These are phyloP conservation scores for Epicoccum nigrum DNA, from an alignment of 2,329 filamentous ascomycete genomes.

Conservation along the genomic window DNA sequence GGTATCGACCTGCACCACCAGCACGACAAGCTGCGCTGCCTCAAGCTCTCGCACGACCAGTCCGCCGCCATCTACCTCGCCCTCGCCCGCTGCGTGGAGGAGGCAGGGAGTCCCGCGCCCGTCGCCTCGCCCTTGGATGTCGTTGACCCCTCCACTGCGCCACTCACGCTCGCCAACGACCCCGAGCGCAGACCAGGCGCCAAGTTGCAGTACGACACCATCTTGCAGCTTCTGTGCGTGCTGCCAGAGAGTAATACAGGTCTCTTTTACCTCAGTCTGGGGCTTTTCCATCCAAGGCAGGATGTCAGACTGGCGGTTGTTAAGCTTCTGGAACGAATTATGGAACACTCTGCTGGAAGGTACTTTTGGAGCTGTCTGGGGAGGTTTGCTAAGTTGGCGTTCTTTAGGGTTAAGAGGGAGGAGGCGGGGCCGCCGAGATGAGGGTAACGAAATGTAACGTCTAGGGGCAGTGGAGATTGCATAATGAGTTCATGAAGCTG, in stretches of 20 bases:
- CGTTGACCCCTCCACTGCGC: too few species aligned
- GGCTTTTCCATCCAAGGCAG: constrained; percentile 85
- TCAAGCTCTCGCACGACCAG: constrained; percentile 77
- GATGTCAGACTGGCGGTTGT: constrained; percentile 80
- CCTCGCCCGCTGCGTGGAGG: constrained; percentile 73
- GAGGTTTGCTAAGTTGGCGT: constrained; percentile 86
- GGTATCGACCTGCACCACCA: constrained; percentile 89
- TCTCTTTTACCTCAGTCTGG: constrained; percentile 88
- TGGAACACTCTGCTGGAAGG: constrained; percentile 85
- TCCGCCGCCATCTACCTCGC: constrained; percentile 86
- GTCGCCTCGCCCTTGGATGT: too few species aligned
- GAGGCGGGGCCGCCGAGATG: constrained; percentile 24
- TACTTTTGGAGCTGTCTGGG: constrained; percentile 92
- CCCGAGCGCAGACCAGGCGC: constrained; percentile 30
- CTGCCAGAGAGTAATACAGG: constrained; percentile 86
- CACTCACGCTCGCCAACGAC: constrained; percentile 33
- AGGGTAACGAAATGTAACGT: not conserved
- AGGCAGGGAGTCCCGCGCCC: too few species aligned
- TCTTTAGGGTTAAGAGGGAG: constrained; percentile 76
- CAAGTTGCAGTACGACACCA: constrained; percentile 48
- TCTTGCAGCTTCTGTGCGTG: constrained; percentile 72
- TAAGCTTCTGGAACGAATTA: constrained; percentile 80
- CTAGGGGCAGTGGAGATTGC: too few species aligned
- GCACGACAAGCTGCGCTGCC: constrained; percentile 84
- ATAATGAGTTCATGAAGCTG: too few species aligned